Conservation (phyloP, 176 grass and related monocot species). For the Cymbopogon citratus region DNA sequence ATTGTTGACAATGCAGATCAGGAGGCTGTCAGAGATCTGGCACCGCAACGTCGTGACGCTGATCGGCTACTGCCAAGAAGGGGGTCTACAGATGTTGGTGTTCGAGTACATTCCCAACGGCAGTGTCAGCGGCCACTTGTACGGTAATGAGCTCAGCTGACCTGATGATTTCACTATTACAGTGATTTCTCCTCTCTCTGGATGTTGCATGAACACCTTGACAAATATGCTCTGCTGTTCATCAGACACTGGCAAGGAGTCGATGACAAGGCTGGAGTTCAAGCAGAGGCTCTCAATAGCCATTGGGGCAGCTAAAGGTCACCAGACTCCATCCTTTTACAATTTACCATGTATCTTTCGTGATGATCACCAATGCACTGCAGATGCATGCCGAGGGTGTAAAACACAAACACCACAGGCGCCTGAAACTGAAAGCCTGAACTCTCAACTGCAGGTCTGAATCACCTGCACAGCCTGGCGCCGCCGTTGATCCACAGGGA, state of each 20-base stretch:
- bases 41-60: slow-evolving; percentile 80
- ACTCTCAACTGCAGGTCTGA: slow-evolving; percentile 50
- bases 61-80: slow-evolving; percentile 87
- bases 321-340: neutral
- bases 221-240: neutral
- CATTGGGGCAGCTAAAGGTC: slow-evolving; percentile 92
- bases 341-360: rapidly evolving
- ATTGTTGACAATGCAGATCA: slow-evolving; percentile 47
- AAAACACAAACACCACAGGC: neutral
- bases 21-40: slow-evolving; percentile 60
- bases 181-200: too few relatives aligned
- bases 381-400: neutral
- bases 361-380: neutral
- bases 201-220: neutral
- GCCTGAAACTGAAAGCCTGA: neutral
- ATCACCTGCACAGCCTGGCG: slow-evolving; percentile 59
- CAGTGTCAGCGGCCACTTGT: slow-evolving; percentile 69
- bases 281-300: slow-evolving; percentile 90
- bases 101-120: slow-evolving; percentile 92
- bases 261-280: slow-evolving; percentile 73
- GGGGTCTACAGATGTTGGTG: slow-evolving; percentile 71
- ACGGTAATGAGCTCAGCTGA: slow-evolving; percentile 46
- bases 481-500: slow-evolving; percentile 72
- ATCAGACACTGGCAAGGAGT: slow-evolving; percentile 51
- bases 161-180: too few relatives aligned